Conservation (phyloP, 148 eudicot species). For the Drosera capensis region DNA sequence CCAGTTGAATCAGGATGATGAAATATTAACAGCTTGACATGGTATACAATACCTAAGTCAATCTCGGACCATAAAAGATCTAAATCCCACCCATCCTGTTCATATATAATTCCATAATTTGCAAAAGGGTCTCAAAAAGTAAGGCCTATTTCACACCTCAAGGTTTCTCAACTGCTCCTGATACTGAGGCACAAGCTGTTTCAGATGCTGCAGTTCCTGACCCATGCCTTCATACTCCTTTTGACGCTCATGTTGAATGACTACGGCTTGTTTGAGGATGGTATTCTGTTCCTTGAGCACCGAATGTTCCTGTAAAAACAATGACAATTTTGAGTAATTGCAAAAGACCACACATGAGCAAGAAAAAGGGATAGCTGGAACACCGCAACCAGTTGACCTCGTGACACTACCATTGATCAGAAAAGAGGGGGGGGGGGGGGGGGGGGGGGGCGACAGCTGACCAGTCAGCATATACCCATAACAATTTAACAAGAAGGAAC, state of each 20-base stretch:
- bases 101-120: neutral
- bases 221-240: slow-evolving; percentile 55
- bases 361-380: neutral
- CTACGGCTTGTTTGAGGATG: slow-evolving; percentile 71
- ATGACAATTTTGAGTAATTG: neutral
- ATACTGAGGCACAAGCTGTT: slow-evolving; percentile 59
- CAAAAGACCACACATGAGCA: neutral
- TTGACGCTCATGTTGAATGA: slow-evolving; percentile 72
- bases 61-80: too few species aligned
- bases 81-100: too few species aligned
- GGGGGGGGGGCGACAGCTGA: too few species aligned
- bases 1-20: neutral
- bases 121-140: neutral
- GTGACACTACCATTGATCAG: too few species aligned
- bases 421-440: too few species aligned
- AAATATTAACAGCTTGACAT: too few species aligned
- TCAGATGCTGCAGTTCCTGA: slow-evolving; percentile 56
- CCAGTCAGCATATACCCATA: too few species aligned
- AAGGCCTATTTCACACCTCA: slow-evolving; percentile 32
- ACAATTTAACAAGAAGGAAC: too few species aligned
- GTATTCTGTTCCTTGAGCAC: slow-evolving; percentile 71
- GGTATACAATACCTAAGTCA: too few species aligned
- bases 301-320: slow-evolving; percentile 41
- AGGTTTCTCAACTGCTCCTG: slow-evolving; percentile 75
- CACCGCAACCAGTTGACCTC: too few species aligned